phyloP scores from a whole-genome alignment of 2,329 filamentous ascomycete genomes.

The Ramichloridium luteum region DNA sequence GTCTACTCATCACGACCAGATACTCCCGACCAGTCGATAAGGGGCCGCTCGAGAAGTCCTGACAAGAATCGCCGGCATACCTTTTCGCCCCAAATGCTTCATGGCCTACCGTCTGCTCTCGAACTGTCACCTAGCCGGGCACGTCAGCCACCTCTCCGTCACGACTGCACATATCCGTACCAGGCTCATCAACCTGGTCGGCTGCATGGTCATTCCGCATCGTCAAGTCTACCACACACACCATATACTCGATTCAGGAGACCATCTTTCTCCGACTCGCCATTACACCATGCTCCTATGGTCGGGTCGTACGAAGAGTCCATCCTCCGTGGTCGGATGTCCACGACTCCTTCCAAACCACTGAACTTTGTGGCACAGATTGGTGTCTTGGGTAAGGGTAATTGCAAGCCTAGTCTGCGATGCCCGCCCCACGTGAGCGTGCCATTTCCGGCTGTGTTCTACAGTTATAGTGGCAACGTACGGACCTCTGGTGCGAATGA shows the following conservation, averaged over 20 bases:
- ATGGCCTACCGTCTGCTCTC: conserved; percentile 35
- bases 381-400: conserved; percentile 77
- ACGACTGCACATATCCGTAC: conserved; percentile 52
- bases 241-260: conserved; percentile 43
- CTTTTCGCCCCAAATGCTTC: conserved; percentile 50
- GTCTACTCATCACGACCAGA: conserved; percentile 45
- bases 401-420: conserved; percentile 71
- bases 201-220: conserved; percentile 56
- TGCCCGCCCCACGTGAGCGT: conserved; percentile 86
- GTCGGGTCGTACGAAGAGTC: conserved; percentile 97
- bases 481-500: conserved; percentile 58
- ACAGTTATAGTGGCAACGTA: conserved; percentile 67
- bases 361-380: conserved; percentile 91
- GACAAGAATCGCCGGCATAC: conserved; percentile 56
- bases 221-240: conserved; percentile 33
- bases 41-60: conserved; percentile 29
- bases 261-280: conserved; percentile 67
- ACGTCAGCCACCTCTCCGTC: conserved; percentile 35
- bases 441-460: conserved; percentile 89
- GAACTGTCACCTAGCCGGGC: conserved; percentile 18
- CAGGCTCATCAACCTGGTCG: conserved; percentile 64
- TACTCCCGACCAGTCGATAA: conserved; percentile 22
- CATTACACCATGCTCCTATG: conserved; percentile 83
- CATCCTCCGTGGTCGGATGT: conserved; percentile 90
- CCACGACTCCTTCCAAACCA: conserved; percentile 83